Conservation (phyloP, 1,284 basidiomycete genomes). For the Ustilago vetiveriae region DNA sequence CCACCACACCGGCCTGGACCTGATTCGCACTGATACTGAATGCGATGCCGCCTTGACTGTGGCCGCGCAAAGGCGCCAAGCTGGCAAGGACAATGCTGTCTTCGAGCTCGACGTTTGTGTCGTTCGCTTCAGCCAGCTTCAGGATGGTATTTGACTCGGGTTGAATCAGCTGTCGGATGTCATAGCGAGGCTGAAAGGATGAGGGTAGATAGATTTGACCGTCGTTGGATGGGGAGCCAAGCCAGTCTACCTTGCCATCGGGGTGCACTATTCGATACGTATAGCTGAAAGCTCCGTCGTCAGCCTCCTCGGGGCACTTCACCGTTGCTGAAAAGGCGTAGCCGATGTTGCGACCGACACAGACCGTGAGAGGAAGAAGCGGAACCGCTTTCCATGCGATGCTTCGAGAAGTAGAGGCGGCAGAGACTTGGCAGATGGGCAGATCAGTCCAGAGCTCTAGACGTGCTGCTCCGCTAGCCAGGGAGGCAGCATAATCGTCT, state of each 20-base stretch:
- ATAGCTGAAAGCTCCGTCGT: conserved; percentile 17
- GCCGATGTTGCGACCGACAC: conserved; percentile 1
- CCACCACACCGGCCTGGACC: conserved; percentile 25
- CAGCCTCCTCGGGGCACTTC: conserved; percentile 10
- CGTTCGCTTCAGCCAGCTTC: neutral
- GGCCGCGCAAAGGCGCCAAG: neutral
- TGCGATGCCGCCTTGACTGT: neutral
- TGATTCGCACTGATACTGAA: conserved; percentile 24
- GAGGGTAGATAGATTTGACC: conserved; percentile 26
- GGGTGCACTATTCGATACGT: conserved; percentile 40
- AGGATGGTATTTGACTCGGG: conserved; percentile 9
- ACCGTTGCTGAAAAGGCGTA: conserved; percentile 26
- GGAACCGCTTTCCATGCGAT: conserved; percentile 25
- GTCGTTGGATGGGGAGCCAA: conserved; percentile 34
- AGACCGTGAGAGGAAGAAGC: conserved; percentile 8
- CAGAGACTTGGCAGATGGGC: conserved; percentile 5
- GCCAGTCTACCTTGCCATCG: conserved; percentile 44
- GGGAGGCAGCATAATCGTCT: conserved; percentile 20
- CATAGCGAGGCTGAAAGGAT: neutral
- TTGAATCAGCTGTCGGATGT: conserved; percentile 15
- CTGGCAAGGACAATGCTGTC: conserved; percentile 1
- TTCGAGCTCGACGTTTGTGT: neutral
- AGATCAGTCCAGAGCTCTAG: conserved; percentile 41
- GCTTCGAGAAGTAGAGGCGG: conserved; percentile 12
- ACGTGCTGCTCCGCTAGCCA: conserved; percentile 22